phyloP scores from a whole-genome alignment of 805 yeast species.

The Maudiozyma turicensis region DNA sequence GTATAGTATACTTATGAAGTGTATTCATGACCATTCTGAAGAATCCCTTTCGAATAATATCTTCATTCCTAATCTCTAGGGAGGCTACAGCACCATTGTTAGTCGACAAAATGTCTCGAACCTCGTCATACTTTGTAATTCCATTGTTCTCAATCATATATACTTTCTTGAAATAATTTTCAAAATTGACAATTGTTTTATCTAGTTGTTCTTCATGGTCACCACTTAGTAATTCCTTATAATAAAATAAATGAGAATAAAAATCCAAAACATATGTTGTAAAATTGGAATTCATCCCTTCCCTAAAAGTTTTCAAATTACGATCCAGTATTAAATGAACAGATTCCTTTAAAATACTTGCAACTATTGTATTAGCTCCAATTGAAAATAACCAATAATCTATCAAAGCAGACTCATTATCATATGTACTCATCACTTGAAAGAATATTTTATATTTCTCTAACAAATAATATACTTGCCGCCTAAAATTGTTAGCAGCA shows the following conservation, averaged over 20 bases:
- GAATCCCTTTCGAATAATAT: constrained; percentile 14
- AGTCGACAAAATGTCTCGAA: constrained; percentile 18
- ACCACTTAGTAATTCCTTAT: constrained; percentile 2
- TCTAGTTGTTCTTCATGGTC: background rate
- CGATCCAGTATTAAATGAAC: constrained; percentile 9
- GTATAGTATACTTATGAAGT: constrained; percentile 6
- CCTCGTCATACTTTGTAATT: constrained; percentile 13
- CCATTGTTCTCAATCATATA: constrained; percentile 9
- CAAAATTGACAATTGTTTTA: constrained; percentile 2
- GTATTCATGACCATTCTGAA: constrained; percentile 14
- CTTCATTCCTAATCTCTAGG: constrained; percentile 8
- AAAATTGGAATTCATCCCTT: background rate
- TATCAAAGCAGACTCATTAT: background rate
- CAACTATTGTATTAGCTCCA: background rate
- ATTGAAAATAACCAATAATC: background rate
- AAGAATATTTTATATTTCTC: background rate
- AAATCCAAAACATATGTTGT: constrained; percentile 8
- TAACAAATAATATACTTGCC: background rate
- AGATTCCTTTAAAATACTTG: constrained; percentile 7
- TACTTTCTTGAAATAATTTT: constrained; percentile 5
- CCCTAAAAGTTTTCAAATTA: constrained; percentile 8
- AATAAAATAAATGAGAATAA: constrained; percentile 3
- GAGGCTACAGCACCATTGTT: constrained; percentile 12
- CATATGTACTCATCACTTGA: background rate
- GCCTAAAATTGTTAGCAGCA: background rate